Conservation (phyloP, 1,284 basidiomycete species). For the Fomitopsis schrenkii region DNA sequence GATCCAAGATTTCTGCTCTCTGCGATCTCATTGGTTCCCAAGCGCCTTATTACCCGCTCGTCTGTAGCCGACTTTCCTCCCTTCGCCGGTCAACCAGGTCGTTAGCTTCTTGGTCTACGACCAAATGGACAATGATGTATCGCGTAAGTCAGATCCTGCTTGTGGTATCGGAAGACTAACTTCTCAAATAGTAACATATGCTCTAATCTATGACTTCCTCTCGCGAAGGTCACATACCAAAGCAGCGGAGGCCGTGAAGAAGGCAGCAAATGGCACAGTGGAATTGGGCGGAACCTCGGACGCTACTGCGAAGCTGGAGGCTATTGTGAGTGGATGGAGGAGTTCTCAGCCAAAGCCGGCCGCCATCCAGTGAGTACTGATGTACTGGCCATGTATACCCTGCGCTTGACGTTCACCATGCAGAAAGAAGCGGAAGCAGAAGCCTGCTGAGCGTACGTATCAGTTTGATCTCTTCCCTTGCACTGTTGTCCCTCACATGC, state of each 20-base stretch:
- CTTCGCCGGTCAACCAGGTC: background rate
- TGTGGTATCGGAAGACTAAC: background rate
- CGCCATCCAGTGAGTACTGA: constrained; percentile 7
- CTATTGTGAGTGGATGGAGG: constrained; percentile 63
- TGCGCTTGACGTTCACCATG: background rate
- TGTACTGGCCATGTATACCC: background rate
- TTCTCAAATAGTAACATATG: constrained; percentile 56
- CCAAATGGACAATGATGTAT: constrained; percentile 17
- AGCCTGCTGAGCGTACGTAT: constrained; percentile 12
- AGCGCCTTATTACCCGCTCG: background rate
- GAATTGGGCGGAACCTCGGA: constrained; percentile 50
- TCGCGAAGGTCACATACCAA: constrained; percentile 56
- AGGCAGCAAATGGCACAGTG: constrained; percentile 57
- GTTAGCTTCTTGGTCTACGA: background rate
- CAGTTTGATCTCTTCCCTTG: background rate
- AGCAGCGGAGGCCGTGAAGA: constrained; percentile 49
- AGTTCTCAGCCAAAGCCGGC: constrained; percentile 28
- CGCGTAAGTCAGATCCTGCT: constrained; percentile 16
- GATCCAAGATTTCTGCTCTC: constrained; percentile 1
- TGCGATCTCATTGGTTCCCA: background rate
- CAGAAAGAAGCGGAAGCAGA: background rate
- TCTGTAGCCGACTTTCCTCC: background rate
- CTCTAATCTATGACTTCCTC: constrained; percentile 70
- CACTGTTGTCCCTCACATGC: background rate
- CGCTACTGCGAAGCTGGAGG: constrained; percentile 50